Conservation (phyloP, 352 stramenopile genomes). For the Phytophthora agathidicida region DNA sequence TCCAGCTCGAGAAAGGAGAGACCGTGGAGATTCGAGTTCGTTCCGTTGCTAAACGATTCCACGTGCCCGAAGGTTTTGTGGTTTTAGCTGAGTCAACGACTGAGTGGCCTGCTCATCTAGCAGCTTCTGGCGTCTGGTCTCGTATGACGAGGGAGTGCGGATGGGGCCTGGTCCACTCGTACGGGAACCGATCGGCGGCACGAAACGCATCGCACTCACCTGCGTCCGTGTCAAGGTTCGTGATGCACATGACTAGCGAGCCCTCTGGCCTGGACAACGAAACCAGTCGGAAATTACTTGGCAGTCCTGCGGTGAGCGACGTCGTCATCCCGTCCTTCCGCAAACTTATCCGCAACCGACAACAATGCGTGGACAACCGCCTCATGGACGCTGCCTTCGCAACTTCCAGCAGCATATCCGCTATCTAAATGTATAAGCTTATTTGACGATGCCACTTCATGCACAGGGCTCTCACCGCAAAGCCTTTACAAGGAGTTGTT, state of each 20-base stretch:
- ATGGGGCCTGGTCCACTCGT: slow-evolving; percentile 21
- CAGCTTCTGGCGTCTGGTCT: slow-evolving; percentile 17
- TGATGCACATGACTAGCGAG: slow-evolving; percentile 16
- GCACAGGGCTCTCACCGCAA: too few species aligned
- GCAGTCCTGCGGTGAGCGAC: slow-evolving; percentile 24
- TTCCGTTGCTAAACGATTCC: slow-evolving; percentile 21
- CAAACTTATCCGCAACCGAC: slow-evolving; percentile 22
- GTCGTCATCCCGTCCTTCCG: slow-evolving; percentile 27
- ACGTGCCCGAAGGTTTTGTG: slow-evolving; percentile 19
- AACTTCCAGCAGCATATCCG: background rate
- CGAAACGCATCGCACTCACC: slow-evolving; percentile 2
- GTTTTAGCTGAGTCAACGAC: slow-evolving; percentile 25
- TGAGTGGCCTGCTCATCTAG: slow-evolving; percentile 31
- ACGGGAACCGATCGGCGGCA: slow-evolving; percentile 9
- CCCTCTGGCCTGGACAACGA: slow-evolving; percentile 19
- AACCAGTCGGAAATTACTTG: slow-evolving; percentile 14
- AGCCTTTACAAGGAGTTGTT: background rate
- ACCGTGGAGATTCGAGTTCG: slow-evolving; percentile 23
- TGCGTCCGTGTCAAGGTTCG: slow-evolving; percentile 21
- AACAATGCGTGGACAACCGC: slow-evolving; percentile 29
- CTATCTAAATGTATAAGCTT: slow-evolving; percentile 6
- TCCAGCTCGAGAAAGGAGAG: slow-evolving; percentile 25
- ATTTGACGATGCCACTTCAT: background rate
- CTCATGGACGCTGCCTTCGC: slow-evolving; percentile 22
- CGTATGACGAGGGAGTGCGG: slow-evolving; percentile 23